These are phyloP conservation scores for Penicillium sp. DNA, from an alignment of 2,329 filamentous ascomycete species.

Conservation along the genomic window DNA sequence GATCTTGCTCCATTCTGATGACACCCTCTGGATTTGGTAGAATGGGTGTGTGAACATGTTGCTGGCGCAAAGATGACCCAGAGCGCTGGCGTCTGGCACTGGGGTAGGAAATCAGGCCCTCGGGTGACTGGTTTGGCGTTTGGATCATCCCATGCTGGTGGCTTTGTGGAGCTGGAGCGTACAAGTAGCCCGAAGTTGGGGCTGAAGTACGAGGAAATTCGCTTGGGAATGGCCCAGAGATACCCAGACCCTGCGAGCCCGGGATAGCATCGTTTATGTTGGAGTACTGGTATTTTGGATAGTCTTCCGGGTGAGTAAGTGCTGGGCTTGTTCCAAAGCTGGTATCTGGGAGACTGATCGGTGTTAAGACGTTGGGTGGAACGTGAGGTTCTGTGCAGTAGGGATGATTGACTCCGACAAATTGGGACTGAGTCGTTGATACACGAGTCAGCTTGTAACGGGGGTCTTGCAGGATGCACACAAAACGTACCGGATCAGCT, in stretches of 20 bases:
- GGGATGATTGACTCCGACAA: slow-evolving; percentile 28
- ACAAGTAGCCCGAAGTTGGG: slow-evolving; percentile 28
- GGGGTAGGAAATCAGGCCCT: slow-evolving; percentile 25
- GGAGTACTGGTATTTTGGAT: slow-evolving; percentile 36
- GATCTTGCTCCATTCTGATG: slow-evolving; percentile 41
- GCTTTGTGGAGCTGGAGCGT: slow-evolving; percentile 22
- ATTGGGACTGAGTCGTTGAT: slow-evolving; percentile 21
- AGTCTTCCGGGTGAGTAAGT: slow-evolving; percentile 35
- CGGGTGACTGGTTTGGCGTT: slow-evolving; percentile 24
- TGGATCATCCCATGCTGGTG: slow-evolving; percentile 23
- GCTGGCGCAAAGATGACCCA: slow-evolving; percentile 7
- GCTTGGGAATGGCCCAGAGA: slow-evolving; percentile 35
- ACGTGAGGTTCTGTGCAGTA: slow-evolving; percentile 36
- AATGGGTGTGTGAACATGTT: slow-evolving; percentile 35
- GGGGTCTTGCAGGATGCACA: background rate
- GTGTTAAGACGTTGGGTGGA: slow-evolving; percentile 36
- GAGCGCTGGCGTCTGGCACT: slow-evolving; percentile 24
- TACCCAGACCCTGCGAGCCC: slow-evolving; percentile 39
- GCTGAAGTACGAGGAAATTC: slow-evolving; percentile 30
- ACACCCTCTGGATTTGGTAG: slow-evolving; percentile 43
- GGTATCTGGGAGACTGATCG: slow-evolving; percentile 41
- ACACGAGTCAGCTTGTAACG: slow-evolving; percentile 11
- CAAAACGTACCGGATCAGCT: slow-evolving; percentile 33
- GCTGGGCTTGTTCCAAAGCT: slow-evolving; percentile 38
- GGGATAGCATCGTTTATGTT: slow-evolving; percentile 29